phyloP scores from a whole-genome alignment of 768 basidiomycete species.

The Clathrus columnatus region DNA sequence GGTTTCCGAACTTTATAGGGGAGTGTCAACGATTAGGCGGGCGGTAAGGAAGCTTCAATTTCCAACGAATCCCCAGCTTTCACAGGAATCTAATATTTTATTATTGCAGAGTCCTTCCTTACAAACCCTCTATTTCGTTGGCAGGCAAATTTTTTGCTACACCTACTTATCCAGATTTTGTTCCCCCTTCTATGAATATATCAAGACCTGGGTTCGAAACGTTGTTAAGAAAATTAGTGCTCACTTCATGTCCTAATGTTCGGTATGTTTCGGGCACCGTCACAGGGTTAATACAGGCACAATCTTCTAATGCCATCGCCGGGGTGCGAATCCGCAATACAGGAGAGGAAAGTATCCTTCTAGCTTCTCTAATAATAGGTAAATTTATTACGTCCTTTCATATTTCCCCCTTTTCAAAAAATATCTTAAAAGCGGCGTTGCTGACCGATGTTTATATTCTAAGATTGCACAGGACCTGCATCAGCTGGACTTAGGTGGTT shows the following conservation, averaged over 20 bases:
- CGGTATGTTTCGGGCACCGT: slow-evolving; percentile 4
- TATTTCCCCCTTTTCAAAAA: no score
- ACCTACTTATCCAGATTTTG: neutral
- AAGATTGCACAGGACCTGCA: slow-evolving; percentile 9
- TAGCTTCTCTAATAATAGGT: slow-evolving; percentile 1
- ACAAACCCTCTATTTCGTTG: neutral
- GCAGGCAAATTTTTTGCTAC: neutral
- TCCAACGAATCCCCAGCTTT: neutral
- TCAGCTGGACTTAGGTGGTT: slow-evolving; percentile 6
- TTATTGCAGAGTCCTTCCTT: neutral
- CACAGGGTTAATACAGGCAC: neutral
- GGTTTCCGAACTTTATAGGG: neutral
- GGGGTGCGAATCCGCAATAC: neutral
- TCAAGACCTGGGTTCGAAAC: slow-evolving; percentile 6
- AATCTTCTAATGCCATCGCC: neutral
- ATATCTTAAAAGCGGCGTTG: no score
- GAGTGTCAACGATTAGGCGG: neutral
- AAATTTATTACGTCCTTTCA: no score
- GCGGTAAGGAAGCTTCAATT: neutral
- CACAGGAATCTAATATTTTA: neutral
- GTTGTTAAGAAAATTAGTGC: neutral
- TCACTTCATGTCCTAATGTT: slow-evolving; percentile 4
- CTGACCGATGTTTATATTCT: neutral
- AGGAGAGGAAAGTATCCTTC: slow-evolving; percentile 2
- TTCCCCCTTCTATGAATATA: neutral